A percentile compares a stretch with the other conserved stretches of the same genome.
Conservation (phyloP, 495 filamentous ascomycete species). For the Lentithecium fluviatile region DNA sequence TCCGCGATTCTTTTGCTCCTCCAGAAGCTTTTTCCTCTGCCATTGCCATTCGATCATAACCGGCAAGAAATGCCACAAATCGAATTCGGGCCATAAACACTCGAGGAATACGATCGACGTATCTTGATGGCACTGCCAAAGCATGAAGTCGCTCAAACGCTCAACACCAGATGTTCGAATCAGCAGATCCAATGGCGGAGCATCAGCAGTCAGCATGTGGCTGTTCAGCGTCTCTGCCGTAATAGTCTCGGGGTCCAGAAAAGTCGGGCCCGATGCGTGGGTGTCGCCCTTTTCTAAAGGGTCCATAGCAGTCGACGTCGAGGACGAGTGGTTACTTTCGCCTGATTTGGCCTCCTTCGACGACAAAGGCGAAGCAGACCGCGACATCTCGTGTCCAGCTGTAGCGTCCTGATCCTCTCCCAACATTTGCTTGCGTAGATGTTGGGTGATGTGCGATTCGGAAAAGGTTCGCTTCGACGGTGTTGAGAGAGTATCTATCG, state of each 20-base stretch:
- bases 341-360: slow-evolving; percentile 33
- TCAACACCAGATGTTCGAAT: slow-evolving; percentile 89
- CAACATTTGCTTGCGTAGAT: slow-evolving; percentile 63
- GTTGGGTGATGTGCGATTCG: slow-evolving; percentile 79
- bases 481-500: slow-evolving; percentile 48
- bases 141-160: slow-evolving; percentile 92
- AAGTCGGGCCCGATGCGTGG: slow-evolving; percentile 11
- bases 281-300: slow-evolving; percentile 29
- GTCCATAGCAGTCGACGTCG: slow-evolving; percentile 34
- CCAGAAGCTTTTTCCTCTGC: slow-evolving; percentile 54
- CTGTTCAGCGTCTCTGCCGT: slow-evolving; percentile 71
- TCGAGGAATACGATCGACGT: slow-evolving; percentile 91
- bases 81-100: slow-evolving; percentile 94
- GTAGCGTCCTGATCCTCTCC: slow-evolving; percentile 42
- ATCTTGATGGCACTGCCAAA: slow-evolving; percentile 93
- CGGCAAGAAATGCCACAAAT: slow-evolving; percentile 89
- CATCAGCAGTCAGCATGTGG: slow-evolving; percentile 79
- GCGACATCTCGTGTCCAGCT: slow-evolving; percentile 43
- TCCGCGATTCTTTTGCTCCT: slow-evolving; percentile 29
- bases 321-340: slow-evolving; percentile 34
- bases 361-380: slow-evolving; percentile 36
- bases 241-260: slow-evolving; percentile 78
- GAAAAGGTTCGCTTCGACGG: slow-evolving; percentile 66
- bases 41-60: slow-evolving; percentile 91
- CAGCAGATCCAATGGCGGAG: slow-evolving; percentile 84